Percentiles rank a stretch among this genome's conserved stretches.
Evolutionary conservation across 306 rosid species (phyloP).

Genomic region (Bauhinia variegata): DNA sequence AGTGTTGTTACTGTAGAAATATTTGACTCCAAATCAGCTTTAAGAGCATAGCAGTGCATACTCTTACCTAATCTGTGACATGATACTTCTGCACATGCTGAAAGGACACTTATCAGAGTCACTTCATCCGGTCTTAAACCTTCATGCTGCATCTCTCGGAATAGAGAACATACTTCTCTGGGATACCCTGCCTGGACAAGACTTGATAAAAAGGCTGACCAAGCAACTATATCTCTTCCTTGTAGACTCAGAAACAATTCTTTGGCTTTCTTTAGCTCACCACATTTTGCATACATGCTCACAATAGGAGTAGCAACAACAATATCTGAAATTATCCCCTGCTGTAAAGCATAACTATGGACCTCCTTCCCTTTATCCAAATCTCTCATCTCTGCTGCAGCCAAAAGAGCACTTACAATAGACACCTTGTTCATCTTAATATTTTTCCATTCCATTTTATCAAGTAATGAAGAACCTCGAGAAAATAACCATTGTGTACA

Average conservation of each 20-base stretch:
- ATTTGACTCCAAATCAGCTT: slow-evolving; percentile 50
- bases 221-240: slow-evolving; percentile 62
- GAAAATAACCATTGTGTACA: slow-evolving; percentile 46
- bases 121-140: slow-evolving; percentile 51
- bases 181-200: slow-evolving; percentile 62
- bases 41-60: slow-evolving; percentile 58
- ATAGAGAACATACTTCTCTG: slow-evolving; percentile 54
- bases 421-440: slow-evolving; percentile 54
- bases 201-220: slow-evolving; percentile 68
- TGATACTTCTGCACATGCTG: slow-evolving; percentile 57
- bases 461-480: slow-evolving; percentile 62
- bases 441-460: slow-evolving; percentile 40
- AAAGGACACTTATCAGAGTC: slow-evolving; percentile 49
- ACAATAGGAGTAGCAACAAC: slow-evolving; percentile 57
- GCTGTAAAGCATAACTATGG: slow-evolving; percentile 49
- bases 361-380: slow-evolving; percentile 58
- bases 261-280: slow-evolving; percentile 57
- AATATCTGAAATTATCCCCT: slow-evolving; percentile 50
- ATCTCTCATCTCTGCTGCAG: slow-evolving; percentile 63
- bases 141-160: slow-evolving; percentile 52
- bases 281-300: slow-evolving; percentile 71
- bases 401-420: slow-evolving; percentile 56
- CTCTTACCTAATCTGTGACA: slow-evolving; percentile 55
- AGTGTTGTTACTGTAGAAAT: slow-evolving; percentile 55
- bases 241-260: slow-evolving; percentile 48